These are phyloP conservation scores for Aaosphaeria arxii DNA, from an alignment of 2,329 filamentous ascomycete species.

Conservation along the genomic window DNA sequence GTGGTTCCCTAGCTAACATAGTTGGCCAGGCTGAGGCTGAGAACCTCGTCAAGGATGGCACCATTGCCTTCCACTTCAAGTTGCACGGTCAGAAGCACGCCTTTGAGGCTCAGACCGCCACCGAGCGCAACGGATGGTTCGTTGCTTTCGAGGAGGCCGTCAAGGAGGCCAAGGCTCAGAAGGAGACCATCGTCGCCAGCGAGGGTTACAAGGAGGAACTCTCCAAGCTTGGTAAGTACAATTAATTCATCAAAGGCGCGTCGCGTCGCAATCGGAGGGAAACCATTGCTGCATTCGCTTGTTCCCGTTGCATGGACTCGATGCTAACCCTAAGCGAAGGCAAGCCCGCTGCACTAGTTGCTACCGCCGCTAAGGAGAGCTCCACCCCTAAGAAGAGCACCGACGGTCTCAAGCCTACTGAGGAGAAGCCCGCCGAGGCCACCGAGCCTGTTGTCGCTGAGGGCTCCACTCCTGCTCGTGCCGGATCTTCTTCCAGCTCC, in stretches of 20 bases:
- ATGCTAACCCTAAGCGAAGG: slow-evolving; percentile 37
- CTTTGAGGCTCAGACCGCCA: slow-evolving; percentile 74
- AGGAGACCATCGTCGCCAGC: slow-evolving; percentile 68
- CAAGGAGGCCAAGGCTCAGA: slow-evolving; percentile 79
- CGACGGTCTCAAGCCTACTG: slow-evolving; percentile 40
- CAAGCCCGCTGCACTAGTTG: slow-evolving; percentile 40
- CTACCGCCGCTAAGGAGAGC: slow-evolving; percentile 38
- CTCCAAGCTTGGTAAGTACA: slow-evolving; percentile 63
- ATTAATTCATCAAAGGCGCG: slow-evolving; percentile 6
- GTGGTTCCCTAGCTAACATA: neutral
- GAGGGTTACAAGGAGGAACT: slow-evolving; percentile 87
- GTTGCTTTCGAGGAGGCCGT: slow-evolving; percentile 77
- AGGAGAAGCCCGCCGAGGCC: slow-evolving; percentile 9
- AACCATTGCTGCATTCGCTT: slow-evolving; percentile 25
- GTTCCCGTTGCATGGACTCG: slow-evolving; percentile 21
- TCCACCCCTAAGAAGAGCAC: slow-evolving; percentile 47
- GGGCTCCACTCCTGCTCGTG: slow-evolving; percentile 26
- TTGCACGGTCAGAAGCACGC: slow-evolving; percentile 85
- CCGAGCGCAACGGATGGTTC: slow-evolving; percentile 92
- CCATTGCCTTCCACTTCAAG: slow-evolving; percentile 82
- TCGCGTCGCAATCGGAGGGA: slow-evolving; percentile 16
- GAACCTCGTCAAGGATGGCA: slow-evolving; percentile 73
- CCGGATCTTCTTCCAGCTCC: slow-evolving; percentile 38
- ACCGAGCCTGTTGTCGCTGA: slow-evolving; percentile 19
- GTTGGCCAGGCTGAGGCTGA: slow-evolving; percentile 57